Evolutionary conservation across 2,329 filamentous ascomycete species (phyloP).

Genomic region (Fusarium foetens): DNA sequence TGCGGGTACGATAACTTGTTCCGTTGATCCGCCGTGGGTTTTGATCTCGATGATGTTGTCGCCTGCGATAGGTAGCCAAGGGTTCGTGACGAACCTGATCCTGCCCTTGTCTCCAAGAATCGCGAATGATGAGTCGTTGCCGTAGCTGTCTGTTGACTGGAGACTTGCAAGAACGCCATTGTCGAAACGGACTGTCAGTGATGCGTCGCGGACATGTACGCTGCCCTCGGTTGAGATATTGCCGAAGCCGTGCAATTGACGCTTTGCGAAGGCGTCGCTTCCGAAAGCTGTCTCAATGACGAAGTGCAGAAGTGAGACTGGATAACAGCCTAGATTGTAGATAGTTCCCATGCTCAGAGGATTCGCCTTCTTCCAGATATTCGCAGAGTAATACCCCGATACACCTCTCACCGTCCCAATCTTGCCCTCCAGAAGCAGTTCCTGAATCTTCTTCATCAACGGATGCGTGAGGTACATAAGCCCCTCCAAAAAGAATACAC

Average conservation of each 20-base stretch:
- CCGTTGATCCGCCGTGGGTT: neutral
- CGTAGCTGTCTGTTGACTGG: slow-evolving; percentile 16
- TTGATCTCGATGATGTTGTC: slow-evolving; percentile 18
- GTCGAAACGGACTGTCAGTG: slow-evolving; percentile 1
- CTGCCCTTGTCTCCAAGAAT: slow-evolving; percentile 9
- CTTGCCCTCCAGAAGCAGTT: neutral
- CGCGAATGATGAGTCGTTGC: neutral
- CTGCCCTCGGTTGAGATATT: neutral
- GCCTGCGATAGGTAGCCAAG: neutral
- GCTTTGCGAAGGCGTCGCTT: neutral
- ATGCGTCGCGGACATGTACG: slow-evolving; percentile 11
- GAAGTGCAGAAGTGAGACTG: slow-evolving; percentile 1
- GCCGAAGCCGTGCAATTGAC: slow-evolving; percentile 1
- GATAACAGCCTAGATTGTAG: slow-evolving; percentile 5
- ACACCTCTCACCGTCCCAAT: slow-evolving; percentile 1
- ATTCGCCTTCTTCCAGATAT: slow-evolving; percentile 20
- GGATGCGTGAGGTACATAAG: slow-evolving; percentile 12
- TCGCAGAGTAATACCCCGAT: slow-evolving; percentile 10
- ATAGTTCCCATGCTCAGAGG: slow-evolving; percentile 14
- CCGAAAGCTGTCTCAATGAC: slow-evolving; percentile 1
- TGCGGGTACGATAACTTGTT: neutral
- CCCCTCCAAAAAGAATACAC: slow-evolving; percentile 5
- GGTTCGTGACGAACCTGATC: slow-evolving; percentile 5
- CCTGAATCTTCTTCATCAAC: slow-evolving; percentile 2
- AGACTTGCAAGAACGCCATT: slow-evolving; percentile 6